These are phyloP conservation scores for Alternaria infectoria DNA, from an alignment of 2,329 filamentous ascomycete genomes.

Conservation along the genomic window DNA sequence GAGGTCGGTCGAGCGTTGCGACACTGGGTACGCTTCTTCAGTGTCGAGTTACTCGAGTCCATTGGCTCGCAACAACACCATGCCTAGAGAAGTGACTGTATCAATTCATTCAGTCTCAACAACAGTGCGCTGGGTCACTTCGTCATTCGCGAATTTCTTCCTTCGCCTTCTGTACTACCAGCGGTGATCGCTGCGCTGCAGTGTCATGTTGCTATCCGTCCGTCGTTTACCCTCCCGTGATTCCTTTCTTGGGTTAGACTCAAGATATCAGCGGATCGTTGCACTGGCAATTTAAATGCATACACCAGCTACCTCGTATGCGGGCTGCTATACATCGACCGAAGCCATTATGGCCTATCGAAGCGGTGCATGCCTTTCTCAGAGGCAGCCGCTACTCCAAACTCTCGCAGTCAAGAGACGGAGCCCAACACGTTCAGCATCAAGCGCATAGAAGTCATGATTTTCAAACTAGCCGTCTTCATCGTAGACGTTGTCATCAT, in stretches of 20 bases:
- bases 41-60: conserved; percentile 16
- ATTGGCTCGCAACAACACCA: conserved; percentile 27
- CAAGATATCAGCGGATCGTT: conserved; percentile 6
- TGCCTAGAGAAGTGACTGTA: conserved; percentile 13
- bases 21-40: not conserved
- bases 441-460: not conserved
- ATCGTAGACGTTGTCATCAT: not conserved
- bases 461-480: not conserved
- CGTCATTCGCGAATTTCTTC: conserved; percentile 4
- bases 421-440: not conserved
- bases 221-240: conserved; percentile 10
- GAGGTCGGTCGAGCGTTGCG: conserved; percentile 8
- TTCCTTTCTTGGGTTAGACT: conserved; percentile 6
- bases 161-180: conserved; percentile 20
- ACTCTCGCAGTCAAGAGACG: not conserved
- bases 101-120: conserved; percentile 9
- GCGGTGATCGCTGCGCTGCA: conserved; percentile 16
- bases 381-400: not conserved
- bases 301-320: not conserved
- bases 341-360: not conserved
- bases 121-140: conserved; percentile 12
- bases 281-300: conserved; percentile 8
- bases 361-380: not conserved
- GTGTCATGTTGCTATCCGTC: conserved; percentile 20
- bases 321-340: not conserved